These are phyloP conservation scores for Eucalyptus regnans DNA, from an alignment of 345 rosid genomes.

Conservation along the genomic window DNA sequence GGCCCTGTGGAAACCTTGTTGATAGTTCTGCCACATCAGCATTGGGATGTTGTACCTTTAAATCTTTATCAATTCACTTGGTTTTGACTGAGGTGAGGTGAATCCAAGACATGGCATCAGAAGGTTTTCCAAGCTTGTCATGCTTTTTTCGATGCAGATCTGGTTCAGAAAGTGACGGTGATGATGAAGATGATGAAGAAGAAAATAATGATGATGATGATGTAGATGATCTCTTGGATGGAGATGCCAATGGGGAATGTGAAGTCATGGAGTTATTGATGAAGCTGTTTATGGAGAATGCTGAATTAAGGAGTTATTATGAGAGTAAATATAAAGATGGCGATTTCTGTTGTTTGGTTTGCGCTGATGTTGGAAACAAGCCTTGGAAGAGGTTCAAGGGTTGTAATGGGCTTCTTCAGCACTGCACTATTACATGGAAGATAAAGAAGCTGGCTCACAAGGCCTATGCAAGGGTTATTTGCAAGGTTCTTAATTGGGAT, in stretches of 20 bases:
- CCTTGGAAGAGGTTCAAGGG: constrained; percentile 37
- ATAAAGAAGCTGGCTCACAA: constrained; percentile 48
- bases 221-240: neutral
- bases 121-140: constrained; percentile 26
- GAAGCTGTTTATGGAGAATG: constrained; percentile 28
- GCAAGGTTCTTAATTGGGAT: constrained; percentile 70
- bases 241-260: constrained; percentile 6
- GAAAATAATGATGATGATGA: neutral
- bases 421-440: constrained; percentile 30
- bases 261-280: constrained; percentile 30
- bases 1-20: constrained; percentile 4
- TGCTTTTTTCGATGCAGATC: constrained; percentile 15
- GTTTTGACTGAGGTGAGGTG: constrained; percentile 6
- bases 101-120: constrained; percentile 19
- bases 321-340: constrained; percentile 32
- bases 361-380: constrained; percentile 39
- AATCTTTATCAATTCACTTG: neutral
- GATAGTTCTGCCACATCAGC: neutral
- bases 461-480: constrained; percentile 43
- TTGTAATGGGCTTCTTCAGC: constrained; percentile 55
- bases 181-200: neutral
- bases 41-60: neutral
- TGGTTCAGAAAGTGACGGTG: constrained; percentile 1
- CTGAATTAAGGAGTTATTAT: constrained; percentile 39
- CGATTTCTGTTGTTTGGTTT: constrained; percentile 61